Evolutionary conservation across 495 filamentous ascomycete species (phyloP), one percentile per base, ranked within the genome.

Genomic region (Lasiosphaeria ovina): DNA sequence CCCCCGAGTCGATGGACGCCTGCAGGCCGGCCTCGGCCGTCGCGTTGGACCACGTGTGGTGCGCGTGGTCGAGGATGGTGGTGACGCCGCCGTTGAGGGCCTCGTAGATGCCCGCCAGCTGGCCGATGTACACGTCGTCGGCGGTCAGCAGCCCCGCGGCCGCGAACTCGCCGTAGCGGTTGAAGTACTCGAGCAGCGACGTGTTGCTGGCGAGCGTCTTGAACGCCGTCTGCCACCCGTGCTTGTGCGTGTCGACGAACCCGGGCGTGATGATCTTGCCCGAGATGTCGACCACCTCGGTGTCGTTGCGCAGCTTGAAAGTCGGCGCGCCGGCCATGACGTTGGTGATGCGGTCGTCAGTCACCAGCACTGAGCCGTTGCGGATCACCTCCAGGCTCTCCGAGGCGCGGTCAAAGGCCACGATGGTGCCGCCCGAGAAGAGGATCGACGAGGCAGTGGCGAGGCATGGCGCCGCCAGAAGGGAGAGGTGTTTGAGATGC

Each of bases 211-310:
- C 71, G n/a, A 75, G 59, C 0, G 72, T 75, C 52, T 76, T 76
- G 65, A 74, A 74, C 24, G 68, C 72, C 0, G 79, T 79, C 63
- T 84, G 81, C 79, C 78, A 82, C 16, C 76, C 68, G 66, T 84
- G 79, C 54, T 74, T 74, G 66, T 83, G 81, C 1, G 81, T 83
- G 63, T 82, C 77, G 55, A 84, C 67, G 68, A 82, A 81, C 11
- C 81, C 81, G 0, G 79, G 78, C 3, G 71, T 68, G 24, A 83
- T 68, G 55, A 84, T 78, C 54, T 79, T 78, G 60, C 73, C 69
- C 0, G 66, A 76, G 52, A 72, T 75, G 63, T 81, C 72, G 45
- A 83, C 72, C n/a, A 71, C 50, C 44, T 57, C 55, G n/a, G 55
- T 57, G 4, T 35, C 38, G 57, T 76, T n/a, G 12, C 61, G 63